Evolutionary conservation across 164 flowering plant genomes (phyloP).

Genomic region (Liriodendron chinense): DNA sequence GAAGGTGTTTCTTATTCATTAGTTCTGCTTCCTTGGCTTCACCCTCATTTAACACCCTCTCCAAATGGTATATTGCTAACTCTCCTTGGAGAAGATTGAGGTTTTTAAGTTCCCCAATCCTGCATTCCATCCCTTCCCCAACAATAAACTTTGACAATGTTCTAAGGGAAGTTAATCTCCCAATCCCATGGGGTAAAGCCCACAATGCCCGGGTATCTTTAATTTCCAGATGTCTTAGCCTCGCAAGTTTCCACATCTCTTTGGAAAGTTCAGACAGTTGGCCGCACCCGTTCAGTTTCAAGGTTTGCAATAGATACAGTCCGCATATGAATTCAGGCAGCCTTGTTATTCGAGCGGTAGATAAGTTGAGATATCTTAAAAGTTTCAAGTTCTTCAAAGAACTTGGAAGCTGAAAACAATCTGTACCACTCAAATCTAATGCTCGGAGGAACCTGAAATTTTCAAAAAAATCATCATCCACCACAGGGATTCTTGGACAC

Average conservation of each 20-base stretch:
- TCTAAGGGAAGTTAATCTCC: too few species aligned
- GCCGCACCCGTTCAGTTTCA: too few species aligned
- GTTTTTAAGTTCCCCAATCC: not conserved
- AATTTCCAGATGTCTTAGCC: not conserved
- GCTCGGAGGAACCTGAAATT: not conserved
- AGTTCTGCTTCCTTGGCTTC: slow-evolving; percentile 2
- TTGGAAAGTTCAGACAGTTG: too few species aligned
- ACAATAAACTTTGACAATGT: too few species aligned
- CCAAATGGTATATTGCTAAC: not conserved
- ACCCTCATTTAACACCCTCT: not conserved
- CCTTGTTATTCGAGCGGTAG: too few species aligned
- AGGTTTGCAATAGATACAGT: too few species aligned
- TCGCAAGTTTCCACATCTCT: not conserved
- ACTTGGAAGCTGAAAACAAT: not conserved
- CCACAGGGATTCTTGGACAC: not conserved
- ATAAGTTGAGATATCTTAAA: not conserved
- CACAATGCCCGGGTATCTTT: too few species aligned
- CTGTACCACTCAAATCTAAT: not conserved
- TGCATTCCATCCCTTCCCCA: not conserved
- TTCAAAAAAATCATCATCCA: not conserved
- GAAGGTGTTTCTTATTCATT: not conserved
- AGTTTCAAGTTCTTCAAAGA: not conserved
- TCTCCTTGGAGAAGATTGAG: not conserved
- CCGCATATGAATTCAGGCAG: too few species aligned
- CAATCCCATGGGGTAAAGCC: too few species aligned